phyloP scores from a whole-genome alignment of 768 basidiomycete species.

The Agaricus subrufescens region DNA sequence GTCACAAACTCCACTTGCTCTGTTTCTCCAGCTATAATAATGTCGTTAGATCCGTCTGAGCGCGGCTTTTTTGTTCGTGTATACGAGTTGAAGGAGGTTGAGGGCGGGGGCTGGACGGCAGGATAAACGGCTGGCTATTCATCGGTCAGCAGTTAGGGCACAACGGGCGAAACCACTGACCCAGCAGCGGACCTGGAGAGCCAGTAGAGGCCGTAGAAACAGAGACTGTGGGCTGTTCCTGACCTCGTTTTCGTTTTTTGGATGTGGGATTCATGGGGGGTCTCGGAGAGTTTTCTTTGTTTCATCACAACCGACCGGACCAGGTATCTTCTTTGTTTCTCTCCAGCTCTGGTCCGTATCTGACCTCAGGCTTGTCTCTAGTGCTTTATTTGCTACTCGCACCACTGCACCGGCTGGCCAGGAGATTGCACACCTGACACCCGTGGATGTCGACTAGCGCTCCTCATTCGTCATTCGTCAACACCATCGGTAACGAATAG shows the following conservation, averaged over 20 bases:
- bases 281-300: constrained; percentile 17
- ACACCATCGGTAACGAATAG: neutral
- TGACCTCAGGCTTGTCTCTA: neutral
- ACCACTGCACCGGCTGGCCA: neutral
- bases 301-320: constrained; percentile 1
- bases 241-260: constrained; percentile 39
- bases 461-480: neutral
- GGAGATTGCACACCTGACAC: neutral
- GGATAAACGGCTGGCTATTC: constrained; percentile 45
- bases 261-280: constrained; percentile 29
- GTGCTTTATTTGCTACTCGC: neutral
- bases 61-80: constrained; percentile 32
- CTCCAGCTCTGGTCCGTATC: neutral
- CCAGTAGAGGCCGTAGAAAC: constrained; percentile 25
- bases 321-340: neutral
- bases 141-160: constrained; percentile 1
- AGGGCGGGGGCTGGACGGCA: constrained; percentile 49
- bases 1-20: constrained; percentile 78
- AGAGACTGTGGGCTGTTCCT: constrained; percentile 20
- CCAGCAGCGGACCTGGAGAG: constrained; percentile 34
- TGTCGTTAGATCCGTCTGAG: constrained; percentile 24
- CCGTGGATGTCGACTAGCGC: constrained; percentile 2
- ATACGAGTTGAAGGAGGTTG: constrained; percentile 63
- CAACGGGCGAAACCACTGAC: constrained; percentile 18
- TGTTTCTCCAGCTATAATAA: constrained; percentile 80